Percentiles rank a stretch among this genome's conserved stretches.
These are phyloP conservation scores for Brassica napus DNA, from an alignment of 345 rosid species.

Conservation along the genomic window DNA sequence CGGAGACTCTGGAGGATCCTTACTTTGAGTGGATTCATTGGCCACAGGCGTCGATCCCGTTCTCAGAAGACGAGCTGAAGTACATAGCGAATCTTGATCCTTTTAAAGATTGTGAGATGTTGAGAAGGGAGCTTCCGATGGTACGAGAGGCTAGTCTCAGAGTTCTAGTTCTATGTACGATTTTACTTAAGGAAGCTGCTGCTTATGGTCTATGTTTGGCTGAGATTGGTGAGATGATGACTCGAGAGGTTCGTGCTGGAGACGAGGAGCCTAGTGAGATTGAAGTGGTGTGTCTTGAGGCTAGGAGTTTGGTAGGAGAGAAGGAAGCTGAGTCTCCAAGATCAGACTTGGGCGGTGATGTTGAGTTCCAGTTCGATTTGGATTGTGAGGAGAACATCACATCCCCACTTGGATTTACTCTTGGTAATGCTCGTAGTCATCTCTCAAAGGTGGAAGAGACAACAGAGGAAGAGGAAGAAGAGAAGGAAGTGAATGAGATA, in stretches of 20 bases:
- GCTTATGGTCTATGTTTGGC: slow-evolving; percentile 74
- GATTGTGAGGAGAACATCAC: slow-evolving; percentile 60
- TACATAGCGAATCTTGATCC: slow-evolving; percentile 72
- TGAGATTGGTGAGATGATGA: slow-evolving; percentile 99
- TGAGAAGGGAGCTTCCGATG: slow-evolving; percentile 81
- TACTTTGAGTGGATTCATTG: slow-evolving; percentile 99
- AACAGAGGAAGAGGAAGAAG: slow-evolving; percentile 59
- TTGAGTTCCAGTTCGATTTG: slow-evolving; percentile 68
- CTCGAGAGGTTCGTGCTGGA: slow-evolving; percentile 71
- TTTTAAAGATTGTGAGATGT: slow-evolving; percentile 64
- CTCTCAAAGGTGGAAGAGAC: slow-evolving; percentile 80
- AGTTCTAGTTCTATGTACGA: slow-evolving; percentile 73
- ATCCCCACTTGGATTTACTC: slow-evolving; percentile 49
- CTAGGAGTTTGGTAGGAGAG: slow-evolving; percentile 64
- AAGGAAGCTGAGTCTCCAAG: slow-evolving; percentile 52
- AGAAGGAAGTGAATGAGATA: slow-evolving; percentile 31
- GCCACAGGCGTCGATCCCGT: slow-evolving; percentile 98
- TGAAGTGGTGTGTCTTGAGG: slow-evolving; percentile 85
- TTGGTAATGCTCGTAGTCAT: slow-evolving; percentile 48
- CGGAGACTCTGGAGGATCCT: slow-evolving; percentile 93
- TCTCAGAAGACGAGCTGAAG: slow-evolving; percentile 83
- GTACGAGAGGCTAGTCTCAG: slow-evolving; percentile 89
- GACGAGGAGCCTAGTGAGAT: slow-evolving; percentile 97
- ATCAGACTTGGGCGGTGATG: slow-evolving; percentile 51
- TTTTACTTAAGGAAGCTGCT: slow-evolving; percentile 91